A percentile compares a stretch with the other conserved stretches of the same genome.
These are phyloP conservation scores for Pyrenochaeta sp. DNA, from an alignment of 2,329 filamentous ascomycete genomes.

Conservation along the genomic window DNA sequence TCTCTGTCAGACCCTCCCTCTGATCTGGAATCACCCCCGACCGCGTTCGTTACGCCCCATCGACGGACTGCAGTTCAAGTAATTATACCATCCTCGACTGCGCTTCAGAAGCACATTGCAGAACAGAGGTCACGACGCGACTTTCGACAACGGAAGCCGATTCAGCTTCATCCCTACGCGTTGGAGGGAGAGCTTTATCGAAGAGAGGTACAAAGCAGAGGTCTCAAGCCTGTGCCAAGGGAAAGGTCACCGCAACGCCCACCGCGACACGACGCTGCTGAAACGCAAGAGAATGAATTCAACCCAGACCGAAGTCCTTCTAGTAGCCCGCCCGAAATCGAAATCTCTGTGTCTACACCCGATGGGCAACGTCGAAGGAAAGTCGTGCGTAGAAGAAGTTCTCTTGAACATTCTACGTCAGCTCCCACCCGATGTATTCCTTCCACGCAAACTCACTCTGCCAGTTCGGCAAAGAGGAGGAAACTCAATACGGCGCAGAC, in stretches of 20 bases:
- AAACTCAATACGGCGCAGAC: conserved; percentile 25
- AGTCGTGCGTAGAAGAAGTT: conserved; percentile 4
- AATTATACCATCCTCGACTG: conserved; percentile 37
- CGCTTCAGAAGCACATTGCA: conserved; percentile 21
- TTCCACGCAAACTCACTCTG: conserved; percentile 22
- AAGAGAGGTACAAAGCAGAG: conserved; percentile 53
- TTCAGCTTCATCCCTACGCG: conserved; percentile 59
- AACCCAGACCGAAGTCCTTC: conserved; percentile 30
- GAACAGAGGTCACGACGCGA: conserved; percentile 38
- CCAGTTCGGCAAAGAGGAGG: conserved; percentile 28
- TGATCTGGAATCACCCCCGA: conserved; percentile 25
- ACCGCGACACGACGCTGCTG: conserved; percentile 20
- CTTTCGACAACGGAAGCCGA: conserved; percentile 56
- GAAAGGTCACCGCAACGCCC: conserved; percentile 35
- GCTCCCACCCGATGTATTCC: conserved; percentile 10
- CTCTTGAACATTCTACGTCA: conserved; percentile 8
- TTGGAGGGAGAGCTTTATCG: conserved; percentile 56
- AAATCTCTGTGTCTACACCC: conserved; percentile 37
- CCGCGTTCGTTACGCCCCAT: conserved; percentile 23
- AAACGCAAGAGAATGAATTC: conserved; percentile 46
- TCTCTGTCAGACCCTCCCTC: conserved; percentile 34
- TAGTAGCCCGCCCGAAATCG: conserved; percentile 34
- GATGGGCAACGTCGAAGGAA: conserved; percentile 11
- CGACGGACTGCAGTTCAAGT: conserved; percentile 38
- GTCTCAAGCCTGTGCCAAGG: conserved; percentile 54